Conservation (phyloP, 2,329 filamentous ascomycete species). For the Triangularia verruculosa region DNA sequence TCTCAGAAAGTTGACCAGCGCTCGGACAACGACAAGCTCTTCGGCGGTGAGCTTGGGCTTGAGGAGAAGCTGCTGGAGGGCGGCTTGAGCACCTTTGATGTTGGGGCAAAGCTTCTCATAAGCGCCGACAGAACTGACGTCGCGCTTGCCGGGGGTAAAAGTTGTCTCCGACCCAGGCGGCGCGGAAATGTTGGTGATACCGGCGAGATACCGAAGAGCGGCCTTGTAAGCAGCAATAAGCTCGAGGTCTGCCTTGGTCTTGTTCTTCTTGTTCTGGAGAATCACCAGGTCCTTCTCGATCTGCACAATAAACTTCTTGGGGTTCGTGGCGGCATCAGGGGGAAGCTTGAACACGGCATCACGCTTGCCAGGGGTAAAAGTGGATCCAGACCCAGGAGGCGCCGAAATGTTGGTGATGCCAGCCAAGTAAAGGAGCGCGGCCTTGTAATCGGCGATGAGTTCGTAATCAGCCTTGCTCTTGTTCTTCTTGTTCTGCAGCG, state of each 20-base stretch:
- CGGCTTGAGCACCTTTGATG: slow-evolving; percentile 61
- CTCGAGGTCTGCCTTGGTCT: slow-evolving; percentile 19
- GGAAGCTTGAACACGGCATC: slow-evolving; percentile 15
- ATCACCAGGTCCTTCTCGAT: slow-evolving; percentile 17
- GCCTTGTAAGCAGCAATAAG: slow-evolving; percentile 20
- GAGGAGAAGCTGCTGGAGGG: slow-evolving; percentile 24
- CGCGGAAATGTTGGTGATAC: slow-evolving; percentile 21
- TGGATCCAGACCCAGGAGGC: slow-evolving; percentile 22
- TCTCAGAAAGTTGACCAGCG: slow-evolving; percentile 28
- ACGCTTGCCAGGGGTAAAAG: slow-evolving; percentile 26
- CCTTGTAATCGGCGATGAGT: slow-evolving; percentile 25
- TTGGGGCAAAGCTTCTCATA: slow-evolving; percentile 65
- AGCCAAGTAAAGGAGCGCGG: slow-evolving; percentile 22
- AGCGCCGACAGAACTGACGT: slow-evolving; percentile 14
- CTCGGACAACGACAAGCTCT: slow-evolving; percentile 22
- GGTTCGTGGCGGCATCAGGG: slow-evolving; percentile 17
- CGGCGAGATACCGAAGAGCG: slow-evolving; percentile 19
- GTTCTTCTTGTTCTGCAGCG: slow-evolving; percentile 27
- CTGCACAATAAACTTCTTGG: slow-evolving; percentile 21
- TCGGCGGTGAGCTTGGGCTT: slow-evolving; percentile 18
- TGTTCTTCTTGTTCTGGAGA: slow-evolving; percentile 25
- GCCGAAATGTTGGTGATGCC: slow-evolving; percentile 25
- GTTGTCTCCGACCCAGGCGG: slow-evolving; percentile 22
- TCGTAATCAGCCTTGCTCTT: slow-evolving; percentile 23
- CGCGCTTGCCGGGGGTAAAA: slow-evolving; percentile 28